A percentile compares a stretch with the other conserved stretches of the same genome.
phyloP scores from a whole-genome alignment of 1,139 yeast genomes.

The Pneumocystis carinii region DNA sequence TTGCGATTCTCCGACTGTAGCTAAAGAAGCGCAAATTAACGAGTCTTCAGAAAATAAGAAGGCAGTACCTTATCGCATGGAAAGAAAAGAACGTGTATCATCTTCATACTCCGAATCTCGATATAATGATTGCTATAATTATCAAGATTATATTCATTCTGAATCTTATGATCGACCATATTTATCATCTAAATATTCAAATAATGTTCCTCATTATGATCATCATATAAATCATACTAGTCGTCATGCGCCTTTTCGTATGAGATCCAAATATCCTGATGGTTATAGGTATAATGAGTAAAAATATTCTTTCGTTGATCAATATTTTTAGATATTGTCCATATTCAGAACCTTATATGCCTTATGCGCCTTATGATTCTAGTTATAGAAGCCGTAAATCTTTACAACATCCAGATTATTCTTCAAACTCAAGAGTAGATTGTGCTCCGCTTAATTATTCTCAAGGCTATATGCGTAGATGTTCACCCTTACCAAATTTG shows the following conservation, averaged over 20 bases:
- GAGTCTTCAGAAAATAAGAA: neutral
- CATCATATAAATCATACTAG: neutral
- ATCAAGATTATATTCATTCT: neutral
- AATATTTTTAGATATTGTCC: neutral
- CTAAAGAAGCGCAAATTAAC: neutral
- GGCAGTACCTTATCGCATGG: neutral
- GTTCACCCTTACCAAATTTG: neutral
- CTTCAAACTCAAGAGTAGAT: neutral
- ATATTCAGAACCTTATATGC: neutral
- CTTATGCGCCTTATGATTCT: conserved; percentile 1
- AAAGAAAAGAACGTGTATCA: neutral
- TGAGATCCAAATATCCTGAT: neutral
- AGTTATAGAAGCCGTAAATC: neutral
- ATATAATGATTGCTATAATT: neutral
- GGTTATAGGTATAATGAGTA: neutral
- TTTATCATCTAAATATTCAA: neutral
- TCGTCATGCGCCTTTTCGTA: neutral
- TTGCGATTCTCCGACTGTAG: neutral
- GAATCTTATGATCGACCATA: neutral
- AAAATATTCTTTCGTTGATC: neutral
- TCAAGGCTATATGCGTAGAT: neutral
- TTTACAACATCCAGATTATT: neutral
- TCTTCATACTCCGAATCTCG: neutral
- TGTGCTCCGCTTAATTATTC: neutral
- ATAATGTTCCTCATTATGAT: neutral